Percentiles rank a stretch among this genome's conserved stretches.
Conservation (phyloP, 2,329 filamentous ascomycete genomes). For the Epichloe coenophiala region DNA sequence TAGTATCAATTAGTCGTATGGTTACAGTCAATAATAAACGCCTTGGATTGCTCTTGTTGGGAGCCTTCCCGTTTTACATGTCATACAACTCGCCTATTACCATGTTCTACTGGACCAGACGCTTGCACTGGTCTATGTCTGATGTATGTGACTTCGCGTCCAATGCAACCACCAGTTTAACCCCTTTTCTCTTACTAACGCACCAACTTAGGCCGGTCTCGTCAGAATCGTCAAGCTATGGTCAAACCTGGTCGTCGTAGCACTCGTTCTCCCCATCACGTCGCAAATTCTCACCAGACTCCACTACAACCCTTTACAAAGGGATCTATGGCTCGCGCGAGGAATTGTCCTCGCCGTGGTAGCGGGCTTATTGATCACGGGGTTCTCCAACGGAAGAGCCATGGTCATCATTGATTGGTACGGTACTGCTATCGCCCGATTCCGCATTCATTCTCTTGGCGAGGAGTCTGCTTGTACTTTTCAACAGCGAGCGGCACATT, state of each 20-base stretch:
- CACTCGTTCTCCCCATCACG: neutral
- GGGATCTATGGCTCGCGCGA: conserved; percentile 3
- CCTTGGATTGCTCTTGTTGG: neutral
- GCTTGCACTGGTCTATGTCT: neutral
- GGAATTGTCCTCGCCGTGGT: neutral
- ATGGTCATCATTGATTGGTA: conserved; percentile 2
- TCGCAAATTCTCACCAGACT: neutral
- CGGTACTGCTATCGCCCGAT: neutral
- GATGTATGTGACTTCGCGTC: neutral
- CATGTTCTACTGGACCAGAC: neutral
- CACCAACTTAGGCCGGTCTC: neutral
- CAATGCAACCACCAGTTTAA: neutral
- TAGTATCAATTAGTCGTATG: neutral
- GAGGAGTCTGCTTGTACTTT: conserved; percentile 1
- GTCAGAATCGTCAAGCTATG: neutral
- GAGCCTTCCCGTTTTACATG: neutral
- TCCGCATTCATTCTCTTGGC: neutral
- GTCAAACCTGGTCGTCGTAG: neutral
- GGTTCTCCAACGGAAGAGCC: conserved; percentile 1
- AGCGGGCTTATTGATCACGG: neutral
- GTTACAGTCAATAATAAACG: conserved; percentile 1
- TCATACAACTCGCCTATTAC: neutral
- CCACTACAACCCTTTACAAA: neutral
- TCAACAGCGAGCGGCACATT: neutral
- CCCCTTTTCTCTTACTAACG: neutral